Base-by-base conservation (phyloP, 768 basidiomycete species). In the Suillus lakei region DNA sequence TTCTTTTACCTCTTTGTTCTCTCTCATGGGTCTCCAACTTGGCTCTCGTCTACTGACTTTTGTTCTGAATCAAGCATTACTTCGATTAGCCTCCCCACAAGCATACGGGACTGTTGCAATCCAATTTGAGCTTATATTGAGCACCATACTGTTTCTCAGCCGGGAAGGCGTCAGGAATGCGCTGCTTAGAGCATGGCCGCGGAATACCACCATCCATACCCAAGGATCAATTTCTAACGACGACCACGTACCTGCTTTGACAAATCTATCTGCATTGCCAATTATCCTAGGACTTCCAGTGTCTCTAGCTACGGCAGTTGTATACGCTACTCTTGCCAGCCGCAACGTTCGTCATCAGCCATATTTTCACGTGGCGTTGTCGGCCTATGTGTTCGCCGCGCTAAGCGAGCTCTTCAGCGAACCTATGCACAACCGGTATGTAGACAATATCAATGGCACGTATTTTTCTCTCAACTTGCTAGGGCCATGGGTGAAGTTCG, bases 81-180 rank as follows among this genome's bases (percentile, higher is more conserved):
- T 98, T 46, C 89, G 95, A 1, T 82, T 96, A 34, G 90, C 91
- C 2, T 89, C 94, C 0, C 96, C 96, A 1, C 86, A 86, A 39
- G 91, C 90, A 16, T 96, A 94, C 73, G 91, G 97, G 12, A 95
- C 93, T 0, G 95, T 94, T 18, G 88, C 95, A 0, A 92, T 99
- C 67, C 96, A 98, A 71, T 95, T 99, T 77, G 98, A 99, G 74
- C 86, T 98, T 32, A 73, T 99, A 30, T 84, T 93, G 54, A 93
- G 91, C 69, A 95, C 95, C 13, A 92, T 96, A 71, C 82, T 99
- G 51, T 98, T 99, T 76, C 83, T 99, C 9, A 90, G 91, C 39
- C 84, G 98, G n/a, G 98, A 99, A 76, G 97, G 96, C 21, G 85
- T 99, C 9, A 85, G 98, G 46, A 93, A 91, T 74, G 89, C 93